phyloP scores from a whole-genome alignment of 805 yeast genomes.

The Barnettozyma pratensis region DNA sequence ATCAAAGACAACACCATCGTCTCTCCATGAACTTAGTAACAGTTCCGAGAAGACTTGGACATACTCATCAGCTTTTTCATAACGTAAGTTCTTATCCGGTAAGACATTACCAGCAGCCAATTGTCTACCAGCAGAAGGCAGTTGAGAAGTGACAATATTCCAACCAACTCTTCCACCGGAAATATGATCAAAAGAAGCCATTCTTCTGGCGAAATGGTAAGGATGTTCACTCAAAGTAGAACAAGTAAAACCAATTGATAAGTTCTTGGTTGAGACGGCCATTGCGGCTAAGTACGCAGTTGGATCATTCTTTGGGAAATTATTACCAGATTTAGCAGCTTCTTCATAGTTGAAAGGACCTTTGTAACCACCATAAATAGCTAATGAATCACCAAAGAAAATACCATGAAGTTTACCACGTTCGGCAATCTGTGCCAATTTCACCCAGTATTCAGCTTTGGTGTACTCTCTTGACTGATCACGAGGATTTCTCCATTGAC shows the following conservation, averaged over 20 bases:
- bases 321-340: constrained; percentile 21
- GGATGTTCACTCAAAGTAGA: constrained; percentile 36
- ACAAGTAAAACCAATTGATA: constrained; percentile 33
- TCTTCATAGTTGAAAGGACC: constrained; percentile 4
- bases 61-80: constrained; percentile 16
- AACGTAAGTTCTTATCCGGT: constrained; percentile 35
- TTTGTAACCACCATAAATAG: constrained; percentile 31
- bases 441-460: constrained; percentile 28
- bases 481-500: constrained; percentile 6
- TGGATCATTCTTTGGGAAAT: constrained; percentile 27
- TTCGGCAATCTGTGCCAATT: constrained; percentile 30
- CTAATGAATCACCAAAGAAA: constrained; percentile 33
- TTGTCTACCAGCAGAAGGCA: constrained; percentile 35
- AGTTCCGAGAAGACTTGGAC: constrained; percentile 2
- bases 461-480: constrained; percentile 2
- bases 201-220: constrained; percentile 32
- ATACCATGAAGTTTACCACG: constrained; percentile 31
- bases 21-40: constrained; percentile 3
- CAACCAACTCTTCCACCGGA: constrained; percentile 37
- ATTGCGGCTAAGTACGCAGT: constrained; percentile 32
- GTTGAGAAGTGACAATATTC: constrained; percentile 35
- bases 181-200: constrained; percentile 36
- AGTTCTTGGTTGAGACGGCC: constrained; percentile 33
- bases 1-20: constrained; percentile 19
- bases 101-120: constrained; percentile 27